Percentiles rank a stretch among this genome's conserved stretches.
Evolutionary conservation across 2,329 filamentous ascomycete species (phyloP).

Genomic region (Didymella sp.): DNA sequence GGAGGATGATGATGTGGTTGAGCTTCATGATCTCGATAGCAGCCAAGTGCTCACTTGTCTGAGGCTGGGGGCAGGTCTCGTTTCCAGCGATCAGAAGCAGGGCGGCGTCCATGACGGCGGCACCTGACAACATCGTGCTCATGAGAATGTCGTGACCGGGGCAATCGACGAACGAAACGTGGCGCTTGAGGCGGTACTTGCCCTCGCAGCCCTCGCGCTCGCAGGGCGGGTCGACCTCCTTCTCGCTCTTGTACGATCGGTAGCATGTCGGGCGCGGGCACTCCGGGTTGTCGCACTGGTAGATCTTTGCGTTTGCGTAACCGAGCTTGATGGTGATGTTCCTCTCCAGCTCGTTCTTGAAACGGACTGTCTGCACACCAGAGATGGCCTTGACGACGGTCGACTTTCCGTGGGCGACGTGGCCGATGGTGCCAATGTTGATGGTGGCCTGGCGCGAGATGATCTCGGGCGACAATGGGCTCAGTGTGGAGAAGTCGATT

Average conservation of each 20-base stretch:
- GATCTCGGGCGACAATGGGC: constrained; percentile 91
- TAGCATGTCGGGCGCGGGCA: constrained; percentile 96
- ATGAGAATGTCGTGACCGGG: constrained; percentile 99
- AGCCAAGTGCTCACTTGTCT: constrained; percentile 97
- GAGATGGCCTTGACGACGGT: constrained; percentile 99
- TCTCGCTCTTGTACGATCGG: constrained; percentile 97
- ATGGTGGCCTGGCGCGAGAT: constrained; percentile 98
- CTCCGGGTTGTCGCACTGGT: constrained; percentile 92
- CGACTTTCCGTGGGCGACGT: constrained; percentile 98
- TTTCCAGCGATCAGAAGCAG: constrained; percentile 96
- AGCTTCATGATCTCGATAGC: constrained; percentile 99
- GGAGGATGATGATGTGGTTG: constrained; percentile 98
- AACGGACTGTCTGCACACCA: constrained; percentile 96
- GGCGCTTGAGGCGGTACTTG: constrained; percentile 78
- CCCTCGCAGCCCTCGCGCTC: constrained; percentile 91
- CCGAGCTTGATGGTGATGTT: constrained; percentile 99
- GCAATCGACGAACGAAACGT: constrained; percentile 88
- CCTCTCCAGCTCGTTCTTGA: constrained; percentile 99
- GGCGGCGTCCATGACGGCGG: constrained; percentile 98
- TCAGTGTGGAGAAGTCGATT: constrained; percentile 80
- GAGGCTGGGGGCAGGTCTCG: constrained; percentile 96
- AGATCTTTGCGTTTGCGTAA: constrained; percentile 99
- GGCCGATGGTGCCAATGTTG: constrained; percentile 98
- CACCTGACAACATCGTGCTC: constrained; percentile 99
- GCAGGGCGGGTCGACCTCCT: constrained; percentile 95